These are phyloP conservation scores for Panellus pusillus DNA, from an alignment of 768 basidiomycete genomes.

Conservation along the genomic window DNA sequence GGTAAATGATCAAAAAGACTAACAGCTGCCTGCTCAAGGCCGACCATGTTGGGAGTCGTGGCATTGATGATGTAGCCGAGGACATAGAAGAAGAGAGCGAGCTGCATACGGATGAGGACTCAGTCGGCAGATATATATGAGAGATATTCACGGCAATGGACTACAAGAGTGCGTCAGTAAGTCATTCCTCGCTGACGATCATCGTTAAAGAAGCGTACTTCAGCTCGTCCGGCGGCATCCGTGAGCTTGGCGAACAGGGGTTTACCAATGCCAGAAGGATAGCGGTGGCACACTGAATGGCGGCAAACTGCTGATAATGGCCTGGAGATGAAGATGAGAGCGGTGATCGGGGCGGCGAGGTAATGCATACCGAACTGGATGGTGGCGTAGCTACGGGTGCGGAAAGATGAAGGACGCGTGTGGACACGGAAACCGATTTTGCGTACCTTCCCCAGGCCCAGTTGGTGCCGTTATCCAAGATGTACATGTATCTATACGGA, in stretches of 20 bases:
- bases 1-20: neutral
- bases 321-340: neutral
- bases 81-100: conserved; percentile 21
- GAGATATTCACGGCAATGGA: conserved; percentile 15
- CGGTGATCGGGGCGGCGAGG: neutral
- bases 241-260: conserved; percentile 21
- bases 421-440: neutral
- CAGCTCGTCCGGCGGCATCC: conserved; percentile 18
- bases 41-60: conserved; percentile 21
- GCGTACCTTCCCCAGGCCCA: conserved; percentile 24
- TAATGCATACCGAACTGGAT: conserved; percentile 16
- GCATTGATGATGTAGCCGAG: conserved; percentile 20
- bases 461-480: conserved; percentile 17
- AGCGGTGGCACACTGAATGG: conserved; percentile 21
- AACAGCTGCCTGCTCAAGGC: conserved; percentile 32
- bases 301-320: conserved; percentile 21
- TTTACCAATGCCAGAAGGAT: conserved; percentile 22
- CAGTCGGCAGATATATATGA: neutral
- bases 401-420: too few species aligned
- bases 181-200: neutral
- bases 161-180: neutral
- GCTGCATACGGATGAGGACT: neutral
- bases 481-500: conserved; percentile 15
- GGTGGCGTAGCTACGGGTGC: conserved; percentile 9
- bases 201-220: conserved; percentile 3